Base-by-base conservation (phyloP, 139 green algal genomes). In the Zygnema cylindricum region DNA sequence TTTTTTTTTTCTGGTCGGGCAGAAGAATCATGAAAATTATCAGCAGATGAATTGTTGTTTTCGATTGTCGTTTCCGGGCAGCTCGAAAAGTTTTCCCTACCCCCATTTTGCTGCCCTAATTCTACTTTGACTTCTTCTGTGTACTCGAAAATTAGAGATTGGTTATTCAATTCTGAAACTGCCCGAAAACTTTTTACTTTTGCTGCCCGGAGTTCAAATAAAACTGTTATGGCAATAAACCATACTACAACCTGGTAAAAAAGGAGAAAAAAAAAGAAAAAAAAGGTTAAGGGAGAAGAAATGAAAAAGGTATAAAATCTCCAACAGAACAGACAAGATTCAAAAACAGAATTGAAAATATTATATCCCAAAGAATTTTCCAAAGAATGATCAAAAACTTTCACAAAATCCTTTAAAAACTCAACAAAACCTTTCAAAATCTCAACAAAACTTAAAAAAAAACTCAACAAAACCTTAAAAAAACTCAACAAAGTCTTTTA, bases 151-250 rank as follows among this genome's bases (percentile, higher is more conserved):
- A 63, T 16, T 7, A 63, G 49, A 25, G 7, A 16, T 16, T 25
- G 16, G 16, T 7, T 63, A 16, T 63, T 63, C 16, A 7, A 16
- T 16, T 63, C 71, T 11, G 71, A 25, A 7, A 79, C 11, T 3
- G 36, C 36, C 43, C 38, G 71, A 41, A 41, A 54, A 41, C 38
- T 43, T 43, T 79, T 16, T 79, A 38, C 38, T 3, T 16, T 7
- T 25, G 71, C 36, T 43, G 71, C 71, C 71, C 71, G 71, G 43
- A 79, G 16, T 16, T 79, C 71, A 79, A 54, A 11, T 30, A 79
- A 43, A 43, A 79, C 43, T 43, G 38, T 30, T 7, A 79, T 41
- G 36, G 71, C 71, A 25, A 43, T 41, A 16, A 54, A 79, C 71
- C 71, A 79, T 7, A 79, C 38, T 54, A 11, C 71, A 79, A 43